Conservation (phyloP, 441 rosid species). For the Erysimum cheiri region DNA sequence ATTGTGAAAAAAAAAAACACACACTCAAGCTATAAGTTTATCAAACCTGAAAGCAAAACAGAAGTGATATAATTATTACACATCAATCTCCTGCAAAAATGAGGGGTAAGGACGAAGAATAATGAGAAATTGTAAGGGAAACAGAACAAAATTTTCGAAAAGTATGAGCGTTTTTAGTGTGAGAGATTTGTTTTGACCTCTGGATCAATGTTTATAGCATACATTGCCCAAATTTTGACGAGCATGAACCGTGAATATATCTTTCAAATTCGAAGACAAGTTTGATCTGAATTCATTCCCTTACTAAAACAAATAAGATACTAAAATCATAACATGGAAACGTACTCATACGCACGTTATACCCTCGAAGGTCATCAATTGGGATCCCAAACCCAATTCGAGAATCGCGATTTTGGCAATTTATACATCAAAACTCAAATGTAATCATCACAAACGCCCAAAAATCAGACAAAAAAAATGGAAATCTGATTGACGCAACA, state of each 20-base stretch:
- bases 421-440: background rate
- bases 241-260: background rate
- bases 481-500: background rate
- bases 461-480: slow-evolving; percentile 1
- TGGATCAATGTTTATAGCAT: slow-evolving; percentile 8
- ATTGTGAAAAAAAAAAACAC: slow-evolving; percentile 4
- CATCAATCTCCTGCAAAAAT: slow-evolving; percentile 7
- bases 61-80: background rate
- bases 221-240: background rate
- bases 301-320: background rate
- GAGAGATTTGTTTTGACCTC: background rate
- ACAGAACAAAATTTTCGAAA: background rate
- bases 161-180: background rate
- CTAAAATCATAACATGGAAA: background rate
- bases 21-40: slow-evolving; percentile 34
- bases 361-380: background rate
- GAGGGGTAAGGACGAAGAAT: background rate
- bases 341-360: background rate
- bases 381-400: background rate
- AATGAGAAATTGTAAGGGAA: background rate
- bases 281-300: slow-evolving; percentile 8
- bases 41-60: slow-evolving; percentile 46
- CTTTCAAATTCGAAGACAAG: background rate
- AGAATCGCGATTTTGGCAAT: slow-evolving; percentile 6
- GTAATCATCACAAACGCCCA: background rate